Base-by-base conservation (phyloP, 1,139 yeast species). In the Zygosaccharomyces sapae region DNA sequence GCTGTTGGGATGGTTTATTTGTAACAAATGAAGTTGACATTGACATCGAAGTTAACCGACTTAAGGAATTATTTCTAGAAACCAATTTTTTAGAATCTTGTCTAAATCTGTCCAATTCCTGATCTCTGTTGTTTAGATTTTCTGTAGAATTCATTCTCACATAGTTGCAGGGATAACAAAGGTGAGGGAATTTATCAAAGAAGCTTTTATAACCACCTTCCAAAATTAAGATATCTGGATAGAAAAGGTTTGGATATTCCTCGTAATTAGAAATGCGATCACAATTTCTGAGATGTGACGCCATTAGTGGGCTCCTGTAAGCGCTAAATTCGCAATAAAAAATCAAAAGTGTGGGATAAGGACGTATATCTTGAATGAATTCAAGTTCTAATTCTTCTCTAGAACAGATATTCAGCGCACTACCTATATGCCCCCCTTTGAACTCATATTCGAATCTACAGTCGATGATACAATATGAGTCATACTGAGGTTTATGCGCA, bases 251-350 rank as follows among this genome's bases (percentile, higher is more conserved):
- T 1, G 98, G 98, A 67, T 92, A 94, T 53, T 77, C 72, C 47
- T 82, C 81, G 53, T 80, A 76, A 64, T 90, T 89, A 44, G 80
- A 59, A 41, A 76, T 77, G 51, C 98, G 77, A 69, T 92, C 98
- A 56, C 86, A 77, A 55, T 83, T 83, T 54, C 98, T 74, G 49
- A 92, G 74, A 64, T 88, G 90, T 49, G 83, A 74, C 0, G 97
- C 97, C 85, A 92, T 81, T 43, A 86, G 73, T 2, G 98, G 98
- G 8, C 97, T 96, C 50, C 98, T 76, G 64, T 85, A 88, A 2
- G 95, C 80, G 43, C 95, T 84, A 64, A 88, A 90, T 67, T 92
- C 98, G 69, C 98, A 92, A 67, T 92, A 97, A 70, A 92, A 90
- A 10, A 94, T 75, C 16, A 90, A 67, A 48, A 92, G 68, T 18